Conservation (phyloP, 108 stramenopile genomes). For the Nitzschia putrida region DNA sequence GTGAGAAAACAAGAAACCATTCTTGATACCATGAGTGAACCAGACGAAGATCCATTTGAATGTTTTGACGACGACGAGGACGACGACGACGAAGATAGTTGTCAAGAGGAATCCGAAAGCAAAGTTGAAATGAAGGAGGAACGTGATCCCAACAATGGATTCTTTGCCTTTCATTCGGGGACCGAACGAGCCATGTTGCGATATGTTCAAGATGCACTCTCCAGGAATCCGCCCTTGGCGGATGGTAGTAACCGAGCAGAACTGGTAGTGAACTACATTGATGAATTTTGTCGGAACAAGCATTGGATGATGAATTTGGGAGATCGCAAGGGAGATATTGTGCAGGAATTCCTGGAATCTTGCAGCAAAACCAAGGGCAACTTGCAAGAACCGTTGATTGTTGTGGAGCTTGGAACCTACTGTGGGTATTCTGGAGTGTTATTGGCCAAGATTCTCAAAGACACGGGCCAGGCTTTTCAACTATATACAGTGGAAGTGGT, state of each 20-base stretch:
- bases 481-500: slow-evolving; percentile 74
- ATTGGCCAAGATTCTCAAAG: slow-evolving; percentile 44
- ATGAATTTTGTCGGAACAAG: slow-evolving; percentile 66
- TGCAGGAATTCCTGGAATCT: slow-evolving; percentile 37
- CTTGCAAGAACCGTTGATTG: slow-evolving; percentile 26
- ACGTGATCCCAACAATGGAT: slow-evolving; percentile 57
- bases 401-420: slow-evolving; percentile 87
- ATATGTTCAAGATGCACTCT: slow-evolving; percentile 49
- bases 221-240: neutral
- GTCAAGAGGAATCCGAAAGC: neutral
- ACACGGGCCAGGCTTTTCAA: slow-evolving; percentile 28
- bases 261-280: slow-evolving; percentile 54
- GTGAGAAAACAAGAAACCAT: neutral
- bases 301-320: slow-evolving; percentile 96
- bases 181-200: slow-evolving; percentile 66
- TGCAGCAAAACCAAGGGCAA: slow-evolving; percentile 19
- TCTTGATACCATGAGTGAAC: too few species aligned
- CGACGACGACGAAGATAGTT: slow-evolving; percentile 22
- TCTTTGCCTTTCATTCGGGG: slow-evolving; percentile 56
- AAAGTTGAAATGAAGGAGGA: neutral
- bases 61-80: slow-evolving; percentile 49
- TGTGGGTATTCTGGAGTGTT: slow-evolving; percentile 82
- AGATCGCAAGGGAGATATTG: slow-evolving; percentile 65
- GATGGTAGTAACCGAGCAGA: slow-evolving; percentile 2
- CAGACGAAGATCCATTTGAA: slow-evolving; percentile 42